These are phyloP conservation scores for Kodamaea anthophila DNA, from an alignment of 1,139 yeast genomes.

Conservation along the genomic window DNA sequence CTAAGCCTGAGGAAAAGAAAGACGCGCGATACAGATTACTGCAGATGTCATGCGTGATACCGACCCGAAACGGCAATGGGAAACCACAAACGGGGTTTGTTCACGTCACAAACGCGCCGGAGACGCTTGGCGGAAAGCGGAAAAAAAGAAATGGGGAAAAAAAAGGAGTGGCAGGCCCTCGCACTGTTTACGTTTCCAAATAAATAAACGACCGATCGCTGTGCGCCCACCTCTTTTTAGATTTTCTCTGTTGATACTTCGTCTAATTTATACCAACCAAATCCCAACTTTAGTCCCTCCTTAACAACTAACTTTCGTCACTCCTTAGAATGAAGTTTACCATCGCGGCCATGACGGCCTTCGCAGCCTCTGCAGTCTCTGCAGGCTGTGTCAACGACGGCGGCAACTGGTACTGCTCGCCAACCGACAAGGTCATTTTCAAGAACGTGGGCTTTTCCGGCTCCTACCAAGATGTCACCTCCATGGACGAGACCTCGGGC, in stretches of 20 bases:
- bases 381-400: slow-evolving; percentile 39
- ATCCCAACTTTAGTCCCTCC: slow-evolving; percentile 9
- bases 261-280: slow-evolving; percentile 5
- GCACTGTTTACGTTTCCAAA: slow-evolving; percentile 3
- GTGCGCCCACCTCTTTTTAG: slow-evolving; percentile 1
- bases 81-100: not conserved
- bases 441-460: slow-evolving; percentile 65
- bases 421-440: slow-evolving; percentile 64
- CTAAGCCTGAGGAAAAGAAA: no score
- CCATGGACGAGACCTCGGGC: slow-evolving; percentile 41
- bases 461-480: slow-evolving; percentile 52
- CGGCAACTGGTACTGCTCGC: slow-evolving; percentile 81
- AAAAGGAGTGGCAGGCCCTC: slow-evolving; percentile 1
- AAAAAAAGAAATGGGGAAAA: slow-evolving; percentile 1
- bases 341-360: slow-evolving; percentile 20
- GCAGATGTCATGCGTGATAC: slow-evolving; percentile 1
- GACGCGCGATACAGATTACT: no score
- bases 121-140: not conserved
- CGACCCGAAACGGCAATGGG: not conserved
- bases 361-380: slow-evolving; percentile 26
- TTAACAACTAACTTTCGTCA: slow-evolving; percentile 9
- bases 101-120: slow-evolving; percentile 2
- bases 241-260: slow-evolving; percentile 3
- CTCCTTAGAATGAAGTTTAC: slow-evolving; percentile 18
- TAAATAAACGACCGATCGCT: slow-evolving; percentile 4